Base-by-base conservation (phyloP, 352 stramenopile species). In the Globisporangium nodosum region DNA sequence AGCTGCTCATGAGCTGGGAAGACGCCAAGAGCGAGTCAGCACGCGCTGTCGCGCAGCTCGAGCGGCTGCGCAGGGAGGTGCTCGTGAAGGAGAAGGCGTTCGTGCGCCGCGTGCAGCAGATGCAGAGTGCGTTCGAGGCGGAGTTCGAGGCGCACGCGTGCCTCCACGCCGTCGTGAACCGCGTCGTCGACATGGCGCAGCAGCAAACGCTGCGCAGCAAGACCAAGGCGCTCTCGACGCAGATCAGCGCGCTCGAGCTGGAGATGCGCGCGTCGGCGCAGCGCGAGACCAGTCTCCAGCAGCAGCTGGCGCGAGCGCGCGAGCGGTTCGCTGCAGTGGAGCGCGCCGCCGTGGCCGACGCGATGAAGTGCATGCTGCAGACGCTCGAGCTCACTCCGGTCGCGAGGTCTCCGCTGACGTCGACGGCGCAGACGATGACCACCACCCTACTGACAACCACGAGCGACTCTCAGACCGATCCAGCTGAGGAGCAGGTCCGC, bases 1-100 rank as follows among this genome's bases (percentile, higher is more conserved):
- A 74, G 40, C 50, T 85, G 27, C 52, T 76, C 27, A 75, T 81
- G 65, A 59, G 60, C 9, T 77, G 61, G 40, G 74, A 87, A 61
- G 74, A 88, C 21, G 63, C 68, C 0, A 58, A 65, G 2, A 39
- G 67, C 3, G 58, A 45, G 31, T 66, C 31, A 3, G 56, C 15
- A 8, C 37, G 51, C 7, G 49, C 49, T 9, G 54, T 52, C 3
- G 15, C 0, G 18, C 57, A 56, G 20, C 13, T 71, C 3, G 52
- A 54, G 8, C 35, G 52, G 20, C 48, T 71, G n/a, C 58, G 54
- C 15, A 46, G 31, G 12, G 60, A 68, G 45, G 5, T 71, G 8
- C 39, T 58, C 18, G 56, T 54, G 21, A 68, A 71, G 33, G 64
- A 68, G 35, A 55, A 61, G 9, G 61, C 47, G n/a, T 71, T 71